Conservation (phyloP, 2,329 filamentous ascomycete genomes). For the Sclerotinia trifoliorum region DNA sequence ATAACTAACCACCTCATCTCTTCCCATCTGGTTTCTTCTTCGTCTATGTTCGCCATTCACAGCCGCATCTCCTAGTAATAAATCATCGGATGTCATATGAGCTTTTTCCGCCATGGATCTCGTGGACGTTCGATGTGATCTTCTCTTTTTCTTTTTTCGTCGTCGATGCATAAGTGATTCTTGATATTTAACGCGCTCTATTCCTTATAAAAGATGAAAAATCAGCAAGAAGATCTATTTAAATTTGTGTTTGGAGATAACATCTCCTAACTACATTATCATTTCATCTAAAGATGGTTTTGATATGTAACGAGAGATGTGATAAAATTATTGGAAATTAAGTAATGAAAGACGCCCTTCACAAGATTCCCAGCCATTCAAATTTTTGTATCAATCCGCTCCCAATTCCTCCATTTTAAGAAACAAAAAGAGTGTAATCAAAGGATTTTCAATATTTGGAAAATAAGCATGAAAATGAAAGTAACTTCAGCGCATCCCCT, state of each 20-base stretch:
- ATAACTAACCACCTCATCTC: conserved; percentile 22
- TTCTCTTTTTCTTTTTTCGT: conserved; percentile 21
- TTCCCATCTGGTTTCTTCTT: conserved; percentile 2
- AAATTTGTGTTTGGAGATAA: neutral
- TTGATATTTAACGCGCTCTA: conserved; percentile 15
- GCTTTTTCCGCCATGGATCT: conserved; percentile 12
- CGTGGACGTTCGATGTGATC: conserved; percentile 11
- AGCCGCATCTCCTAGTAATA: conserved; percentile 14
- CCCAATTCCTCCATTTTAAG: neutral
- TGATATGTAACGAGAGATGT: conserved; percentile 13
- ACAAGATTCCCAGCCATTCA: neutral
- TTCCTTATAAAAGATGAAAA: neutral
- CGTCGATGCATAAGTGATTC: conserved; percentile 15
- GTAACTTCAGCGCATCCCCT: conserved; percentile 13
- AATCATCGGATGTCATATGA: conserved; percentile 20
- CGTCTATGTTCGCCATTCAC: conserved; percentile 8
- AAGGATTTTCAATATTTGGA: neutral
- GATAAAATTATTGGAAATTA: conserved; percentile 2
- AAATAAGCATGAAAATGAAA: conserved; percentile 13
- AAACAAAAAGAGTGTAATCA: neutral
- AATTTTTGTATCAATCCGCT: neutral
- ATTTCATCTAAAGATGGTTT: conserved; percentile 20
- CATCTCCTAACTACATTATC: conserved; percentile 7
- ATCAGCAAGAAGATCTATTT: conserved; percentile 6
- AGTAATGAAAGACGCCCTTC: conserved; percentile 1